These are phyloP conservation scores for Phytophthora sp. DNA, from an alignment of 352 stramenopile species.

Conservation along the genomic window DNA sequence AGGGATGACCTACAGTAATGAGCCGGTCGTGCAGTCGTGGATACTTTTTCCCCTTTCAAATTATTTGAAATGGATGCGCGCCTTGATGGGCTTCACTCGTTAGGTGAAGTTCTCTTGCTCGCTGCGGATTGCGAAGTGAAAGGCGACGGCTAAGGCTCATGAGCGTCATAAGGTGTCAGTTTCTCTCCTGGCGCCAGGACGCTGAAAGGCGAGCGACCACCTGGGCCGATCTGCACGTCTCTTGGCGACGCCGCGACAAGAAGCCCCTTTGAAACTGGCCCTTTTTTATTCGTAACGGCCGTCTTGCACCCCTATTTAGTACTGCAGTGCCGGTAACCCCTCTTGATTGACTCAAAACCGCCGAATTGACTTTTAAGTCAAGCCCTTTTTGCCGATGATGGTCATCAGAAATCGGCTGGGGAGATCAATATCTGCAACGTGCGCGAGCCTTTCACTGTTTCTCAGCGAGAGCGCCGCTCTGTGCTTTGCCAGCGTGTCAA, in stretches of 20 bases:
- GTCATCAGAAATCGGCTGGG: slow-evolving; percentile 26
- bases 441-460: slow-evolving; percentile 20
- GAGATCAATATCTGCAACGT: slow-evolving; percentile 6
- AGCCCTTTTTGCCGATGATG: slow-evolving; percentile 17
- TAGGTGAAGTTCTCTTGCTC: slow-evolving; percentile 39
- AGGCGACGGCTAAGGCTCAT: slow-evolving; percentile 93
- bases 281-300: slow-evolving; percentile 35
- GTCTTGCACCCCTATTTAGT: not conserved
- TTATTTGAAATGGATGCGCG: slow-evolving; percentile 43
- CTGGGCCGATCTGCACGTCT: slow-evolving; percentile 47
- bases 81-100: slow-evolving; percentile 87
- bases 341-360: not conserved
- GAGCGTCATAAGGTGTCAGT: slow-evolving; percentile 67
- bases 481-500: slow-evolving; percentile 20
- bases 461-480: slow-evolving; percentile 21
- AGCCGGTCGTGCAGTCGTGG: slow-evolving; percentile 31
- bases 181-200: slow-evolving; percentile 34
- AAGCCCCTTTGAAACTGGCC: slow-evolving; percentile 11
- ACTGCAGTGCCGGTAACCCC: not conserved
- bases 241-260: slow-evolving; percentile 41
- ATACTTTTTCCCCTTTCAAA: slow-evolving; percentile 38
- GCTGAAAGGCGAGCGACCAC: slow-evolving; percentile 43
- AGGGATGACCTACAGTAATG: slow-evolving; percentile 30
- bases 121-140: slow-evolving; percentile 42
- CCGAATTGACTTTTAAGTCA: not conserved